Percentiles rank a stretch among this genome's conserved stretches.
Evolutionary conservation across 2,329 filamentous ascomycete genomes (phyloP).

Genomic region (Fusarium fracticaudum): DNA sequence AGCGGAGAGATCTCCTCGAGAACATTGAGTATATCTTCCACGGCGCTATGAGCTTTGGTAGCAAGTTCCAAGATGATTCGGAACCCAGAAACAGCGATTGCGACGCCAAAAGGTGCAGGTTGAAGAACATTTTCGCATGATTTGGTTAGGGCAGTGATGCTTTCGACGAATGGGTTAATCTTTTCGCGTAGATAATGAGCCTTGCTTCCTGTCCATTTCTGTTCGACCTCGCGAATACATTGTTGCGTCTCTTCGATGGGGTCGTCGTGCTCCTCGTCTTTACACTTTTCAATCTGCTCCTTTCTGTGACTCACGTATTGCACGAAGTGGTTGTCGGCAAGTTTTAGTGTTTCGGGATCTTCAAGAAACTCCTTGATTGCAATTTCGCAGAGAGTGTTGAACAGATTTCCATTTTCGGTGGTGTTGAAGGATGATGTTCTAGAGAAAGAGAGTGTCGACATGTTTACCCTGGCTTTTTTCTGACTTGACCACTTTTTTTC

Average conservation of each 20-base stretch:
- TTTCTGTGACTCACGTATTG: neutral
- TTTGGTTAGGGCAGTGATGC: neutral
- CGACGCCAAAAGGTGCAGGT: neutral
- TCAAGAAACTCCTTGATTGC: neutral
- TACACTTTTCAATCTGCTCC: neutral
- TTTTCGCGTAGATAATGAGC: neutral
- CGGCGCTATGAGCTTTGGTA: neutral
- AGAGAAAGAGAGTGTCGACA: neutral
- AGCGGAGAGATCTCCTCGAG: neutral
- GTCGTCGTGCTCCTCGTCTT: neutral
- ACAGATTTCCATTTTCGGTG: neutral
- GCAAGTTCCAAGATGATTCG: neutral
- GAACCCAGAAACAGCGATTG: neutral
- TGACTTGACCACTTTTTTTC: neutral
- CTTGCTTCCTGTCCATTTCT: neutral
- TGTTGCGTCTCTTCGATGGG: neutral
- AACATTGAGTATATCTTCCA: neutral
- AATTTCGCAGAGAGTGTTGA: neutral
- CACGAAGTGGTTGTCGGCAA: neutral
- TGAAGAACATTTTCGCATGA: neutral
- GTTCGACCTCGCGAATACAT: neutral
- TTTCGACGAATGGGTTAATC: neutral
- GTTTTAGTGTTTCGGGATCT: neutral
- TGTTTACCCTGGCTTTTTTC: neutral
- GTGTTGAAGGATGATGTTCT: neutral